Evolutionary conservation across 495 filamentous ascomycete genomes (phyloP), one percentile per base, ranked within the genome.

Genomic region (Immersiella caudata): DNA sequence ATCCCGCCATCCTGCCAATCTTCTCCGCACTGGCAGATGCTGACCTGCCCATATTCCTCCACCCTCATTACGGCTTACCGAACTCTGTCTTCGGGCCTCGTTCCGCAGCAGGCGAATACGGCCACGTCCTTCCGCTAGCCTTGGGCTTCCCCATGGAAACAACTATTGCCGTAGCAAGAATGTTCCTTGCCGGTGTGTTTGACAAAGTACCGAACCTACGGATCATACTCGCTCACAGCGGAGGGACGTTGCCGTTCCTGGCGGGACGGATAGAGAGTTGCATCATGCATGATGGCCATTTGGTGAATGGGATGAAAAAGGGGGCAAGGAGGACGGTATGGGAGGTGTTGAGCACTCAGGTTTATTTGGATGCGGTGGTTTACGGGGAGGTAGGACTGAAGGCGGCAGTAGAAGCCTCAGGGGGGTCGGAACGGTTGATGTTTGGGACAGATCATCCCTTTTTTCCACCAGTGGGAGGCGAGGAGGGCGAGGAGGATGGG

Each of bases 371-470:
- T 79, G 94, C 94, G 0, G 93, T 97, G 0, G 85, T 93, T 0
- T 97, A 97, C 75, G 87, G 87, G 0, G 82, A 86, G 27, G 88
- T 91, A 16, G 91, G 91, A 0, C 71, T 96, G 36, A 88, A 89
- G 72, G 90, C 93, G 3, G 93, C 93, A 0, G 81, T 91, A 4
- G 83, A 85, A 16, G 84, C 85, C 0, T 84, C 84, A 16, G 89
- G 89, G 0, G 89, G 89, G 0, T 79, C 79, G 9, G 90, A 92
- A 69, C 82, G 92, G 68, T 71, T 94, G 29, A 83, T 94, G 73
- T 94, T 97, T 82, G 93, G 91, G 21, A 96, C 93, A 2, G 94
- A 97, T 76, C 92, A 97, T 79, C 94, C 94, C 0, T 98, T 98
- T 80, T 98, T 97, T 78, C 94, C 94, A 35, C 93, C 93, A 1